These are phyloP conservation scores for Mycena sanguinolenta DNA, from an alignment of 768 basidiomycete species.

Conservation along the genomic window DNA sequence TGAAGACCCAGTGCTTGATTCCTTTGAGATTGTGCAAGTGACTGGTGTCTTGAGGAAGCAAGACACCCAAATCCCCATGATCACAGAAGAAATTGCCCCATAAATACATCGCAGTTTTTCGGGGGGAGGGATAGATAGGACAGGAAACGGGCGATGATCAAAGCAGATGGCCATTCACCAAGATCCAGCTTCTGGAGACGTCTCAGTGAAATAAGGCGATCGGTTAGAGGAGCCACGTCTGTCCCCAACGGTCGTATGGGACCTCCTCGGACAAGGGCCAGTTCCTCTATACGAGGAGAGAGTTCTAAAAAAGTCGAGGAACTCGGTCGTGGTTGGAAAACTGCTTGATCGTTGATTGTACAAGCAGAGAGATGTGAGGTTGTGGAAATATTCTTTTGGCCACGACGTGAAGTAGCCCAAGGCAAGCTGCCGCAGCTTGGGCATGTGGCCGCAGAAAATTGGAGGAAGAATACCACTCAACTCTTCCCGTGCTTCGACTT, in stretches of 20 bases:
- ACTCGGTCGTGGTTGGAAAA: slow-evolving; percentile 35
- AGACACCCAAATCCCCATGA: slow-evolving; percentile 6
- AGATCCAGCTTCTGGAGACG: slow-evolving; percentile 35
- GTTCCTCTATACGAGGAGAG: slow-evolving; percentile 35
- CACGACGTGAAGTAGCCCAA: slow-evolving; percentile 36
- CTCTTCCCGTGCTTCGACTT: slow-evolving; percentile 4
- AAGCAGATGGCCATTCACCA: slow-evolving; percentile 34
- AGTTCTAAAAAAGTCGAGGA: slow-evolving; percentile 37
- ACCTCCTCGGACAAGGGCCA: slow-evolving; percentile 36
- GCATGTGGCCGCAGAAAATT: slow-evolving; percentile 35
- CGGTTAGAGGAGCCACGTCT: slow-evolving; percentile 13
- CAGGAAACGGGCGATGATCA: slow-evolving; percentile 35
- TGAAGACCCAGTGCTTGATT: slow-evolving; percentile 19
- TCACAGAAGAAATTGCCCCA: slow-evolving; percentile 32
- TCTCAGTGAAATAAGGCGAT: slow-evolving; percentile 26
- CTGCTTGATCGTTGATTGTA: slow-evolving; percentile 20
- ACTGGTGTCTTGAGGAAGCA: slow-evolving; percentile 15
- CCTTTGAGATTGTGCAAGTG: slow-evolving; percentile 10
- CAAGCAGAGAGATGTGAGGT: slow-evolving; percentile 31
- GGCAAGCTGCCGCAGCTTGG: slow-evolving; percentile 30
- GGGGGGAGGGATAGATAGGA: slow-evolving; percentile 34
- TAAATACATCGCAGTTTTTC: slow-evolving; percentile 33
- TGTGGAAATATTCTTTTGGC: slow-evolving; percentile 31
- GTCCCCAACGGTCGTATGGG: slow-evolving; percentile 25
- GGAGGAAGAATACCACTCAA: slow-evolving; percentile 25